Evolutionary conservation across 225 moss, liverwort and hornwort species (phyloP).

Genomic region (Physcomitrium patens): DNA sequence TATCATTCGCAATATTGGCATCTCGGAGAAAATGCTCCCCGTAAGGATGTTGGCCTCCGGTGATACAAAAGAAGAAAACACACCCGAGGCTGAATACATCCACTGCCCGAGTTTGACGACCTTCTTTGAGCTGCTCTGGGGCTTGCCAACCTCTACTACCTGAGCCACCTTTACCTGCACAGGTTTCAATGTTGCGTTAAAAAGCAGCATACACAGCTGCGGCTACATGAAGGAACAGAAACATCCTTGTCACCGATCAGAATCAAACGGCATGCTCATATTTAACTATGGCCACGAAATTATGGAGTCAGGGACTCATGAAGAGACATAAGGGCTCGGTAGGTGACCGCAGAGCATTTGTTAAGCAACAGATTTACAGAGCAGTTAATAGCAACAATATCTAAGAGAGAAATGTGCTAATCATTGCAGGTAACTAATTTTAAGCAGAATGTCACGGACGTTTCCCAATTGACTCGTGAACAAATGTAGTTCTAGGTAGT

Average conservation of each 20-base stretch:
- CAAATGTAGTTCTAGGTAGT: conserved; percentile 5
- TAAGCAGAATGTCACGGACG: background rate
- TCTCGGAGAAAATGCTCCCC: conserved; percentile 87
- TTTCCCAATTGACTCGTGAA: background rate
- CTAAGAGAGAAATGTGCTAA: background rate
- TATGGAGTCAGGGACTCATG: background rate
- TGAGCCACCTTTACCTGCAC: conserved; percentile 81
- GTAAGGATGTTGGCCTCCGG: conserved; percentile 91
- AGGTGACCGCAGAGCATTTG: background rate
- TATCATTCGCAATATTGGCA: conserved; percentile 76
- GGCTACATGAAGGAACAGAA: background rate
- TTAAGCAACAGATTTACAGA: background rate
- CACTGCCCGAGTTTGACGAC: conserved; percentile 89
- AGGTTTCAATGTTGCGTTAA: conserved; percentile 8
- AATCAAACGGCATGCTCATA: background rate
- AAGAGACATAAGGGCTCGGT: background rate
- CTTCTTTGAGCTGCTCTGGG: conserved; percentile 89
- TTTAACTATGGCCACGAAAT: background rate
- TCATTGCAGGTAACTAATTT: background rate
- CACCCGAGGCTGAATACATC: conserved; percentile 96
- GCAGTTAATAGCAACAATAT: background rate
- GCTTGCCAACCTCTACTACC: conserved; percentile 99
- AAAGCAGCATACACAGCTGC: background rate
- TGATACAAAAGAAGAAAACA: conserved; percentile 88
- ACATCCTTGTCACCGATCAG: background rate